A percentile compares a stretch with the other conserved stretches of the same genome.
These are phyloP conservation scores for Naganishia friedmannii DNA, from an alignment of 768 basidiomycete species.

Conservation along the genomic window DNA sequence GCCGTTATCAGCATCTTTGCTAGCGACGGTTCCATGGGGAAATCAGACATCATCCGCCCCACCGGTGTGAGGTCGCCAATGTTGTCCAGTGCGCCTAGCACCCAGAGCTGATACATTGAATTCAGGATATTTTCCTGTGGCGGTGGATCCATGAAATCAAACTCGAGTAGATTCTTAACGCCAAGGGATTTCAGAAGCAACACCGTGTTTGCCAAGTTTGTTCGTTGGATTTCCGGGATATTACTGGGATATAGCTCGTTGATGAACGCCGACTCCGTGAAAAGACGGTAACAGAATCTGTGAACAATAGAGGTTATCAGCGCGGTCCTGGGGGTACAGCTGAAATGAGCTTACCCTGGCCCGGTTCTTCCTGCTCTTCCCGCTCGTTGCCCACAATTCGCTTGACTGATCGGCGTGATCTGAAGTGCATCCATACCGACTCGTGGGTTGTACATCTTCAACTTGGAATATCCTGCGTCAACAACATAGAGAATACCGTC, in stretches of 20 bases:
- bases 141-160: constrained; percentile 99
- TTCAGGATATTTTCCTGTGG: constrained; percentile 98
- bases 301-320: constrained; percentile 27
- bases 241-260: constrained; percentile 95
- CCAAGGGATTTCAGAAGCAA: constrained; percentile 90
- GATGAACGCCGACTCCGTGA: constrained; percentile 92
- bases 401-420: constrained; percentile 98
- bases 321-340: not conserved
- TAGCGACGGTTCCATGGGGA: constrained; percentile 99
- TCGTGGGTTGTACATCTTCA: constrained; percentile 98
- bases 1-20: constrained; percentile 97
- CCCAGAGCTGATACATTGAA: constrained; percentile 99
- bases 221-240: constrained; percentile 97
- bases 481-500: constrained; percentile 97
- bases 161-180: constrained; percentile 94
- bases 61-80: constrained; percentile 89
- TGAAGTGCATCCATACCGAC: constrained; percentile 99
- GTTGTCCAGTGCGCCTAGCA: constrained; percentile 93
- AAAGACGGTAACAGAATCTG: constrained; percentile 92
- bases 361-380: constrained; percentile 97
- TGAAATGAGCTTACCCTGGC: constrained; percentile 66
- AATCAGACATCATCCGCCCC: constrained; percentile 97
- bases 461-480: constrained; percentile 92
- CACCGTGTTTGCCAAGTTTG: constrained; percentile 95
- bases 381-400: constrained; percentile 92